These are phyloP conservation scores for thale cress (Arabidopsis thaliana) DNA, from an alignment of 345 rosid species.

Conservation along the genomic window DNA sequence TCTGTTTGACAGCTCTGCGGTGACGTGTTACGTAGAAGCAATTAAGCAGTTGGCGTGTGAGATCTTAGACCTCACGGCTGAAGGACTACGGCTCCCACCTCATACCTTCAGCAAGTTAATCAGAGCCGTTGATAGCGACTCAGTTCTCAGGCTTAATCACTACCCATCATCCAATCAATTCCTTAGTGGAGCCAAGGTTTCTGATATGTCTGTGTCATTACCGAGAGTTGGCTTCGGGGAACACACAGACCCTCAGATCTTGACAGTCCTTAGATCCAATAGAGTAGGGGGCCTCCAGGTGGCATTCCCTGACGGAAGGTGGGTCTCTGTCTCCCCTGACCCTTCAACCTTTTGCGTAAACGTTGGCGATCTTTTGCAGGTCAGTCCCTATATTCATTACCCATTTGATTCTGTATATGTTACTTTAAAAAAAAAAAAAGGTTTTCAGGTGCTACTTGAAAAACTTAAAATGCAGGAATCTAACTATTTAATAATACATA, in stretches of 20 bases:
- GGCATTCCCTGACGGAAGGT: conserved; percentile 55
- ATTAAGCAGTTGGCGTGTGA: conserved; percentile 65
- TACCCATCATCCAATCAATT: conserved; percentile 55
- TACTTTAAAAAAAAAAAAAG: not conserved
- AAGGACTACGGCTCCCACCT: conserved; percentile 61
- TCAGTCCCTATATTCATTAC: conserved; percentile 32
- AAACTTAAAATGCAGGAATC: not conserved
- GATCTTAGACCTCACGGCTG: conserved; percentile 69
- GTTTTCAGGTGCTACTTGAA: not conserved
- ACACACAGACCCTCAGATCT: conserved; percentile 91
- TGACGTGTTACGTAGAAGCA: conserved; percentile 63
- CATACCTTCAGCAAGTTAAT: conserved; percentile 61
- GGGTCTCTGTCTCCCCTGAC: conserved; percentile 80
- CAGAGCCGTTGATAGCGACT: conserved; percentile 65
- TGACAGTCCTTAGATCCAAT: conserved; percentile 84
- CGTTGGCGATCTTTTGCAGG: conserved; percentile 84
- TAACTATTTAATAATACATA: not conserved
- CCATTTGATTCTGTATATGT: not conserved
- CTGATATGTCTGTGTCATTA: conserved; percentile 40
- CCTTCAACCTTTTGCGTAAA: conserved; percentile 69
- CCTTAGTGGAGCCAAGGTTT: conserved; percentile 36
- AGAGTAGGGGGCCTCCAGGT: conserved; percentile 80
- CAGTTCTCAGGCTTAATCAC: conserved; percentile 73
- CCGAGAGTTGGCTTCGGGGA: conserved; percentile 77
- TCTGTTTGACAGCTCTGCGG: conserved; percentile 54